These are phyloP conservation scores for Neospora caninum DNA, from an alignment of 169 alveolate genomes.

Conservation along the genomic window DNA sequence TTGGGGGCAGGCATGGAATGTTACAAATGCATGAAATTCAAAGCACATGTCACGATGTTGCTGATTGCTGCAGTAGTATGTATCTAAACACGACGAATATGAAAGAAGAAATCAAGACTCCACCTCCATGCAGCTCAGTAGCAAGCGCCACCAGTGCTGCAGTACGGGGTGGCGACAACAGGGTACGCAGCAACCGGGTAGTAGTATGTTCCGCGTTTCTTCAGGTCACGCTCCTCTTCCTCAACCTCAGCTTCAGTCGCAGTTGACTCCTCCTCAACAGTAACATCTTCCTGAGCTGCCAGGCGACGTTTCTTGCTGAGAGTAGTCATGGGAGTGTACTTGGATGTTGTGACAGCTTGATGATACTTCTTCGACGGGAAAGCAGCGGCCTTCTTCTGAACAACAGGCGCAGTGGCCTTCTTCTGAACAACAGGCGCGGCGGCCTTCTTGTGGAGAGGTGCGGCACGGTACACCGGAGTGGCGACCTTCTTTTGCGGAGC, in stretches of 20 bases:
- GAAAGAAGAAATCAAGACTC: not conserved
- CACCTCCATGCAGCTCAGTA: not conserved
- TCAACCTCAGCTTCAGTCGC: not conserved
- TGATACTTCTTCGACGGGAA: not conserved
- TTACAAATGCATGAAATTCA: no score
- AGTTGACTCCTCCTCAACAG: not conserved
- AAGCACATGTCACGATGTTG: not conserved
- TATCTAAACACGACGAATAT: not conserved
- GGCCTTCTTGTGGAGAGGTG: not conserved
- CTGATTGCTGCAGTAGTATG: not conserved
- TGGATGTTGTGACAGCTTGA: not conserved
- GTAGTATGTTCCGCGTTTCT: slow-evolving; percentile 23
- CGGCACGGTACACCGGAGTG: slow-evolving; percentile 7
- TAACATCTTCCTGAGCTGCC: slow-evolving; percentile 28
- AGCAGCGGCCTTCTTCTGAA: not conserved
- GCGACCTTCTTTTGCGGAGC: slow-evolving; percentile 21
- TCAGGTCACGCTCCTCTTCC: slow-evolving; percentile 29
- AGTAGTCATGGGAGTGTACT: not conserved
- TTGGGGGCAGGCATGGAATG: not conserved
- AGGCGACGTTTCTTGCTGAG: not conserved
- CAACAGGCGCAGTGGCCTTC: not conserved
- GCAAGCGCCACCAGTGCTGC: not conserved
- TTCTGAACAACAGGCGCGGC: slow-evolving; percentile 11
- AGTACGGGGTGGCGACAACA: slow-evolving; percentile 34
- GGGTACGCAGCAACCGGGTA: slow-evolving; percentile 16